Conservation (phyloP, 768 basidiomycete genomes). For the Mycena alexandri region DNA sequence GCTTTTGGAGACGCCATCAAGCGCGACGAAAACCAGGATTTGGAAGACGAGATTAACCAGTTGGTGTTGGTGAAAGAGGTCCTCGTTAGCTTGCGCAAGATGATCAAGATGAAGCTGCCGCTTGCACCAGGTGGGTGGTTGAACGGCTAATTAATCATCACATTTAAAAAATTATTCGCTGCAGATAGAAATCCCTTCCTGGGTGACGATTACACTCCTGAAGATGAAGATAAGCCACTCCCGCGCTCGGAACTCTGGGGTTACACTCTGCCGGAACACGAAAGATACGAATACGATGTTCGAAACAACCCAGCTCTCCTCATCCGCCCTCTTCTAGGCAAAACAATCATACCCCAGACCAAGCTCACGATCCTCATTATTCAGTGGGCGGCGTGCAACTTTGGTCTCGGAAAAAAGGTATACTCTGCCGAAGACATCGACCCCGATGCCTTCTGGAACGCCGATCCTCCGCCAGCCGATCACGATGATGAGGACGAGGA, state of each 20-base stretch:
- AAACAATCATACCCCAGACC: conserved; percentile 40
- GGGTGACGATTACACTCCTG: conserved; percentile 33
- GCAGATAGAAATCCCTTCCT: conserved; percentile 40
- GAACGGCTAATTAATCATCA: too few relatives aligned
- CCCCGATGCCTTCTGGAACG: conserved; percentile 37
- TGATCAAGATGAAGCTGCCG: conserved; percentile 40
- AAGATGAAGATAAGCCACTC: conserved; percentile 39
- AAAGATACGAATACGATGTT: conserved; percentile 39
- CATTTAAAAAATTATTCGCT: not conserved
- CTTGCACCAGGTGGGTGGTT: conserved; percentile 15
- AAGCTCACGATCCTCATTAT: conserved; percentile 39
- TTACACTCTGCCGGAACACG: conserved; percentile 31
- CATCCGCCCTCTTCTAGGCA: conserved; percentile 19
- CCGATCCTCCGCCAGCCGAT: conserved; percentile 34
- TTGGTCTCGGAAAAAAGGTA: conserved; percentile 41
- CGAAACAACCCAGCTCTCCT: conserved; percentile 36
- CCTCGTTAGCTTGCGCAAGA: conserved; percentile 34
- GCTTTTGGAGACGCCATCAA: conserved; percentile 36
- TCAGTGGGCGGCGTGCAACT: conserved; percentile 40
- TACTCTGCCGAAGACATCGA: conserved; percentile 37
- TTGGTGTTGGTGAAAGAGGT: conserved; percentile 31
- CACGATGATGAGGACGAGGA: conserved; percentile 10
- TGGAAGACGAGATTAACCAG: conserved; percentile 23
- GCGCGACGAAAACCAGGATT: conserved; percentile 9
- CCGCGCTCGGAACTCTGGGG: conserved; percentile 40